Percentiles rank a stretch among this genome's conserved stretches.
phyloP scores from a whole-genome alignment of 2,329 filamentous ascomycete species.

The Hypoxylon rubiginosum region DNA sequence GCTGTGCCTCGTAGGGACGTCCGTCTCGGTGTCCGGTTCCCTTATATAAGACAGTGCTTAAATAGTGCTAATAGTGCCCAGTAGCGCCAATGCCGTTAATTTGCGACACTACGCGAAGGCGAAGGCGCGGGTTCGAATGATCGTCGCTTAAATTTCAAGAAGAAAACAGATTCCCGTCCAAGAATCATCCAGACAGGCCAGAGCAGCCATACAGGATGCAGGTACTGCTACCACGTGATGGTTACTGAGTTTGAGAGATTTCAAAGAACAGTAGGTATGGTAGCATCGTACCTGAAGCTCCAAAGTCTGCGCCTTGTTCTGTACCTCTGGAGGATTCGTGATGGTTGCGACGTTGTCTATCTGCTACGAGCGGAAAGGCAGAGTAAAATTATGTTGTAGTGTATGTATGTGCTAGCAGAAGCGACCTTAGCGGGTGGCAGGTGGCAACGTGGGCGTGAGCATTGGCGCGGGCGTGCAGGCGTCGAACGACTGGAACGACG shows the following conservation, averaged over 20 bases:
- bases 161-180: too few relatives aligned
- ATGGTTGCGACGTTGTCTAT: background rate
- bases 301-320: background rate
- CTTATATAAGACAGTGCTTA: too few relatives aligned
- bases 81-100: too few relatives aligned
- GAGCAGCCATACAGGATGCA: constrained; percentile 1
- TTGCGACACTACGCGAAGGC: too few relatives aligned
- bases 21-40: too few relatives aligned
- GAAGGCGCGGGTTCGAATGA: too few relatives aligned
- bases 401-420: background rate
- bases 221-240: background rate
- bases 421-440: background rate
- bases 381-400: background rate
- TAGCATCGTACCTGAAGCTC: background rate
- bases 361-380: background rate
- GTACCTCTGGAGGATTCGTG: background rate
- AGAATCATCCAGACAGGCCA: background rate
- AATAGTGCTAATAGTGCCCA: too few relatives aligned
- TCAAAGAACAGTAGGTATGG: background rate
- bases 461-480: too few relatives aligned
- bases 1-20: too few relatives aligned
- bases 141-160: background rate
- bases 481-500: background rate
- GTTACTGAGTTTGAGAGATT: background rate
- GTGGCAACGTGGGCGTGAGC: background rate